These are phyloP conservation scores for Nepenthes gracilis DNA, from an alignment of 148 eudicot species.

Conservation along the genomic window DNA sequence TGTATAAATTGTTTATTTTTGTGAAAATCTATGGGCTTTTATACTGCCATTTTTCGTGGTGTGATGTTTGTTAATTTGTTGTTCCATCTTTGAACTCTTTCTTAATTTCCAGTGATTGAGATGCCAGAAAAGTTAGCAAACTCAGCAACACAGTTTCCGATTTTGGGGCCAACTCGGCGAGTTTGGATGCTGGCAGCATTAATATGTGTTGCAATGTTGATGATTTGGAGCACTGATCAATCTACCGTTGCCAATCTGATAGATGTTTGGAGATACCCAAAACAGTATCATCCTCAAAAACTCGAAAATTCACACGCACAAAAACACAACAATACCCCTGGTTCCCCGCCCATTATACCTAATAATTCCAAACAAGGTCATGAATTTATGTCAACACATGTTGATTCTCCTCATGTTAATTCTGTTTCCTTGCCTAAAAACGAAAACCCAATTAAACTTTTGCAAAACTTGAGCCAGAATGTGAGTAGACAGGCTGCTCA, in stretches of 20 bases:
- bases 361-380: background rate
- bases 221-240: constrained; percentile 28
- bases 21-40: too few species aligned
- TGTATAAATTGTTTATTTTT: too few species aligned
- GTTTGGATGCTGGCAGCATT: constrained; percentile 13
- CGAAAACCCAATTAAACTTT: constrained; percentile 14
- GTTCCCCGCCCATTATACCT: background rate
- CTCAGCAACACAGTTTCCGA: constrained; percentile 22
- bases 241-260: constrained; percentile 13
- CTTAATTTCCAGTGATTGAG: constrained; percentile 13
- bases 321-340: background rate
- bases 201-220: constrained; percentile 1
- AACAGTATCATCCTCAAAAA: constrained; percentile 4
- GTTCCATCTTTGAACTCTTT: too few species aligned
- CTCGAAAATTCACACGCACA: background rate
- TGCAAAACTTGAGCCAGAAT: constrained; percentile 8
- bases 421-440: constrained; percentile 9
- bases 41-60: too few species aligned
- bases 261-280: constrained; percentile 28
- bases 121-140: constrained; percentile 29
- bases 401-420: constrained; percentile 3
- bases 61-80: too few species aligned
- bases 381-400: constrained; percentile 9
- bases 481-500: constrained; percentile 5
- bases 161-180: constrained; percentile 24